A percentile compares a stretch with the other conserved stretches of the same genome.
Conservation (phyloP, 129 eudicot species). For the Pittosporum tobira region DNA sequence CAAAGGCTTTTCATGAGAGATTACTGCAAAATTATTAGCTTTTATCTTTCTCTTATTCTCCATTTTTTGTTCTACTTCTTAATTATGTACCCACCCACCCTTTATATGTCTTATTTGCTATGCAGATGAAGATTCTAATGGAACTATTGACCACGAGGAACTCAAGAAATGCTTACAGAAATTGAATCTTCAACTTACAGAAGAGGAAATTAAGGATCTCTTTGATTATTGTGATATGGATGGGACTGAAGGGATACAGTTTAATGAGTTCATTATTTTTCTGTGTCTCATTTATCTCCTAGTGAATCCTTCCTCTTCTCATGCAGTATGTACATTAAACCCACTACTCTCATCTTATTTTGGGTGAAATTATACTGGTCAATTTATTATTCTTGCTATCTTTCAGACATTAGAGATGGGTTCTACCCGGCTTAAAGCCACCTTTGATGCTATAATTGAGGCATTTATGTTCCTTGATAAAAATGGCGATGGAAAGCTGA, state of each 20-base stretch:
- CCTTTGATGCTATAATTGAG: conserved; percentile 49
- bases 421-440: conserved; percentile 36
- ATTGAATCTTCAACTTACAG: conserved; percentile 36
- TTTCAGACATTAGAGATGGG: conserved; percentile 37
- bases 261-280: conserved; percentile 63
- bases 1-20: not conserved
- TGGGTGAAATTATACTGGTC: not conserved
- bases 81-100: no score
- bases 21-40: not conserved
- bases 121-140: conserved; percentile 62
- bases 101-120: not conserved
- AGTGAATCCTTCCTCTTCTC: conserved; percentile 39
- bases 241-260: conserved; percentile 51
- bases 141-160: conserved; percentile 51
- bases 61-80: not conserved
- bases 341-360: not conserved
- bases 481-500: conserved; percentile 63
- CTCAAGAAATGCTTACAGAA: conserved; percentile 57
- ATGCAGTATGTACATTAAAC: conserved; percentile 14
- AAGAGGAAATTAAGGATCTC: conserved; percentile 54
- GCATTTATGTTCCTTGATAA: conserved; percentile 67
- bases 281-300: conserved; percentile 47
- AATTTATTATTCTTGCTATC: not conserved
- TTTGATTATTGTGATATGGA: conserved; percentile 56
- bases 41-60: not conserved